Evolutionary conservation across 768 basidiomycete genomes (phyloP).

Genomic region (Paxillus ammoniavirescens): DNA sequence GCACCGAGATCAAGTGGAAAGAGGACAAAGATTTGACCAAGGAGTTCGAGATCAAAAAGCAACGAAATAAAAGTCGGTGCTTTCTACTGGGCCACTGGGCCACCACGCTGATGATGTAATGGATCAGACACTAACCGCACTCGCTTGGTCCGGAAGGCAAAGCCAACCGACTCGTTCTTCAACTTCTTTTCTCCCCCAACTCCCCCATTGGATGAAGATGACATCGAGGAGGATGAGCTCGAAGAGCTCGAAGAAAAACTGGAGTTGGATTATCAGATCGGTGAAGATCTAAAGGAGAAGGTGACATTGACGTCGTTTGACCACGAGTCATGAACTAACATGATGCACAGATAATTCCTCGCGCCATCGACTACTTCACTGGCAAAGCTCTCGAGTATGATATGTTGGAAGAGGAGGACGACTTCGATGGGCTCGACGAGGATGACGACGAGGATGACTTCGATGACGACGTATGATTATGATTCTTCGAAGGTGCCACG

Average conservation of each 20-base stretch:
- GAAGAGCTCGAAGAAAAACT: slow-evolving; percentile 91
- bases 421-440: slow-evolving; percentile 57
- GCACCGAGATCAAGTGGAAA: slow-evolving; percentile 94
- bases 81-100: neutral
- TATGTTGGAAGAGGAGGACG: slow-evolving; percentile 51
- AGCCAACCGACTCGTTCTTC: slow-evolving; percentile 95
- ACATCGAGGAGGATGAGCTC: slow-evolving; percentile 80
- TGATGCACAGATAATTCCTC: slow-evolving; percentile 75
- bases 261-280: slow-evolving; percentile 96
- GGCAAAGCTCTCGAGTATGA: slow-evolving; percentile 93
- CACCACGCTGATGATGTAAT: slow-evolving; percentile 1
- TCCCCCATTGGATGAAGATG: slow-evolving; percentile 67
- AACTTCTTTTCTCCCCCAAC: slow-evolving; percentile 92
- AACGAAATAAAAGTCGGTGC: slow-evolving; percentile 91
- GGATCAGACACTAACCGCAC: slow-evolving; percentile 76
- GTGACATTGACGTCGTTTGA: slow-evolving; percentile 36
- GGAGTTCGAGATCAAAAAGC: slow-evolving; percentile 98
- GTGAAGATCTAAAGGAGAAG: slow-evolving; percentile 97
- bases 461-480: slow-evolving; percentile 56
- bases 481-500: slow-evolving; percentile 17
- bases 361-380: slow-evolving; percentile 96
- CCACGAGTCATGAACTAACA: neutral
- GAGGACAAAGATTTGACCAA: slow-evolving; percentile 97
- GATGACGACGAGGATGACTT: slow-evolving; percentile 51
- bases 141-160: slow-evolving; percentile 80